phyloP scores from a whole-genome alignment of 495 filamentous ascomycete species.

The Durotheca rogersii region DNA sequence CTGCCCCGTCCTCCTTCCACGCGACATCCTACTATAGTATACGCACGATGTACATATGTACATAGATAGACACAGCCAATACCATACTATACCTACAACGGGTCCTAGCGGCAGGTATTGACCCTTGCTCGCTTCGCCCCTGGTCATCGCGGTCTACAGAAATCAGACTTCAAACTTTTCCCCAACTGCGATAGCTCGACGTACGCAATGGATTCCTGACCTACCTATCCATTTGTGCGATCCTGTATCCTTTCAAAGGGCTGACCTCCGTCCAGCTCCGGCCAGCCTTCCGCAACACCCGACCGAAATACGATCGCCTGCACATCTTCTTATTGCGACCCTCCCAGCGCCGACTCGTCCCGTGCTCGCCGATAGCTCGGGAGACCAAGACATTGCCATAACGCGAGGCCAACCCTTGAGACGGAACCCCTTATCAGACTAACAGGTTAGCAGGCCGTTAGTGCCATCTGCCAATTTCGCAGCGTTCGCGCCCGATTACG shows the following conservation, averaged over 20 bases:
- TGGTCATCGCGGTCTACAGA: slow-evolving; percentile 2
- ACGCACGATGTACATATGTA: too few relatives aligned
- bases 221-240: not conserved
- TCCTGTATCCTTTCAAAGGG: not conserved
- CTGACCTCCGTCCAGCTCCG: not conserved
- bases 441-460: not conserved
- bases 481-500: not conserved
- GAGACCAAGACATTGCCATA: slow-evolving; percentile 2
- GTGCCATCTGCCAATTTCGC: slow-evolving; percentile 5
- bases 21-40: too few relatives aligned
- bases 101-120: slow-evolving; percentile 13
- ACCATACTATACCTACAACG: not conserved
- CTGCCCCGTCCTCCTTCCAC: slow-evolving; percentile 21
- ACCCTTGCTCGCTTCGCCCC: slow-evolving; percentile 16
- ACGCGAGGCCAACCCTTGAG: slow-evolving; percentile 7
- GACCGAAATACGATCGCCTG: not conserved
- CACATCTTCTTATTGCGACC: not conserved
- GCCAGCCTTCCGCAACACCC: not conserved
- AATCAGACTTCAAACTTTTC: slow-evolving; percentile 12
- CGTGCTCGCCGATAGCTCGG: not conserved
- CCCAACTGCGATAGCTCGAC: slow-evolving; percentile 10
- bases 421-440: too few relatives aligned
- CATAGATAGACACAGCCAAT: not conserved
- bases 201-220: slow-evolving; percentile 18
- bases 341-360: not conserved